phyloP scores from a whole-genome alignment of 345 rosid genomes.

The Cardamine occulta region DNA sequence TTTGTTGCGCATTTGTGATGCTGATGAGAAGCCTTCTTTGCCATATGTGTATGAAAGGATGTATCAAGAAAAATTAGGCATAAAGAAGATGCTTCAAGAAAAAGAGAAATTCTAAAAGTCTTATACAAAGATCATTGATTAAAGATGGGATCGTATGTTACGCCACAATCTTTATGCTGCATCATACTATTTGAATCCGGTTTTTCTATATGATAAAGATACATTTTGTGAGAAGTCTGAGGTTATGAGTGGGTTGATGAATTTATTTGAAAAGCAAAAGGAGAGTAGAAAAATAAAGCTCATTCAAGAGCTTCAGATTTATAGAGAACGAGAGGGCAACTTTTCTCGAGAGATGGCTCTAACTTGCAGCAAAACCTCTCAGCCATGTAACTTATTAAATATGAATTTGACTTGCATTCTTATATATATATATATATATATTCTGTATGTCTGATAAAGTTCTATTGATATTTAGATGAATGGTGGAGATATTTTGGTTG shows the following conservation, averaged over 20 bases:
- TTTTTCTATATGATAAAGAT: not conserved
- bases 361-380: not conserved
- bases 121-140: not conserved
- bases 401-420: not conserved
- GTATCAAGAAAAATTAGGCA: not conserved
- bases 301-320: not conserved
- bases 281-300: not conserved
- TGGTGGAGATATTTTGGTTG: constrained; percentile 1
- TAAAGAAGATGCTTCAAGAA: not conserved
- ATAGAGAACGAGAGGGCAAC: not conserved
- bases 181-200: not conserved
- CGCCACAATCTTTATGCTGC: not conserved
- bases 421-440: not conserved
- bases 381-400: not conserved
- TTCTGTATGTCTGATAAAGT: not conserved
- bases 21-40: not conserved
- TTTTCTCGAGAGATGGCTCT: not conserved
- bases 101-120: not conserved
- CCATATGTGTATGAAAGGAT: constrained; percentile 10
- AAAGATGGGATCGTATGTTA: constrained; percentile 12
- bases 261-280: not conserved
- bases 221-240: not conserved
- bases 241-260: not conserved
- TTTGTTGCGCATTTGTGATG: not conserved
- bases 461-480: not conserved